Percentiles rank a stretch among this genome's conserved stretches.
Conservation (phyloP, 805 yeast species). For the Kodamaea neixiangensis region DNA sequence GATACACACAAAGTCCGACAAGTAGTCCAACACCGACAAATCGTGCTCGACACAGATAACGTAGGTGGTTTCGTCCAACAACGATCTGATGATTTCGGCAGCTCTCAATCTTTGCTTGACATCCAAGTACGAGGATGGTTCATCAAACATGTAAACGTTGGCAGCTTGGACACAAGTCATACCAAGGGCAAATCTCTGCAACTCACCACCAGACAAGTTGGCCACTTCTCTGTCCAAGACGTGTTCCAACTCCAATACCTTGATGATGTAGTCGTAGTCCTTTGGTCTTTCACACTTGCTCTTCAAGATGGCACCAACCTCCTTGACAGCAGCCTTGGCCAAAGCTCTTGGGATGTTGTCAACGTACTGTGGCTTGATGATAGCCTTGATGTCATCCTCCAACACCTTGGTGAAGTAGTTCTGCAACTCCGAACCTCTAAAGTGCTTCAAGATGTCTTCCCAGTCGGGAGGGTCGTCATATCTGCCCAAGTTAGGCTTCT, state of each 20-base stretch:
- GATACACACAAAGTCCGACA: conserved; percentile 96
- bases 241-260: conserved; percentile 70
- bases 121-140: conserved; percentile 97
- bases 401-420: conserved; percentile 91
- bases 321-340: conserved; percentile 77
- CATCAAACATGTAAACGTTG: conserved; percentile 98
- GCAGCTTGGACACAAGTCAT: conserved; percentile 96
- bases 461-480: conserved; percentile 97
- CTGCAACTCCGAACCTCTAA: conserved; percentile 97
- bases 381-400: conserved; percentile 94
- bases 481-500: conserved; percentile 93
- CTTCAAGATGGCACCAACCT: conserved; percentile 82
- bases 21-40: conserved; percentile 93
- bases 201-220: conserved; percentile 95
- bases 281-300: conserved; percentile 74
- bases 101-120: conserved; percentile 99
- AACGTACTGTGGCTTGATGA: conserved; percentile 97
- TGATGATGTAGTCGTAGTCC: conserved; percentile 63
- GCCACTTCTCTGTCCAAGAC: conserved; percentile 85
- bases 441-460: conserved; percentile 87
- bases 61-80: conserved; percentile 73
- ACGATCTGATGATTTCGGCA: conserved; percentile 88
- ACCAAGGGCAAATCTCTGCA: conserved; percentile 97
- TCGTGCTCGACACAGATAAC: conserved; percentile 99
- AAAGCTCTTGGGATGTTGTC: conserved; percentile 97